Conservation (phyloP, 805 yeast species). For the Jamesozyma lodderae region DNA sequence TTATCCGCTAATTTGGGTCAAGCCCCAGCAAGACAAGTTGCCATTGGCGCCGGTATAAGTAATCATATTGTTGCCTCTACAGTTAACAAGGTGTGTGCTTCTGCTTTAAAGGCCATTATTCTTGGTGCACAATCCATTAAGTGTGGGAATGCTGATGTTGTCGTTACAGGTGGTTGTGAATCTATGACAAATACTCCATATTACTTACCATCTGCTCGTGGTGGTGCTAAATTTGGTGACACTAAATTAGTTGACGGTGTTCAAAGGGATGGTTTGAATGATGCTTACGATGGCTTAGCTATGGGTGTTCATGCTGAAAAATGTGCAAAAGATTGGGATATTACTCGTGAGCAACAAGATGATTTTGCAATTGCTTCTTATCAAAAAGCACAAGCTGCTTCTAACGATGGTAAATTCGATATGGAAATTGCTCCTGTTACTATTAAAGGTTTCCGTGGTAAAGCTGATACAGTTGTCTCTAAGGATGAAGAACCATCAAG, state of each 20-base stretch:
- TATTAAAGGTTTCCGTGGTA: constrained; percentile 83
- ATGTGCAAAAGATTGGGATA: constrained; percentile 73
- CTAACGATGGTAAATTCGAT: constrained; percentile 69
- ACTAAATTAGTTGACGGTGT: constrained; percentile 74
- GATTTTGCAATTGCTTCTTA: constrained; percentile 78
- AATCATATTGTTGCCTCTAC: constrained; percentile 78
- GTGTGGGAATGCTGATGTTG: constrained; percentile 84
- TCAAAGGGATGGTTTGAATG: constrained; percentile 85
- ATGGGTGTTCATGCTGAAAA: constrained; percentile 98
- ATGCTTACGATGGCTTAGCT: constrained; percentile 77
- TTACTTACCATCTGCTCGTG: constrained; percentile 77
- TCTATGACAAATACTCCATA: constrained; percentile 95
- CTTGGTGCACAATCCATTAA: constrained; percentile 83
- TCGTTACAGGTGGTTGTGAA: constrained; percentile 96
- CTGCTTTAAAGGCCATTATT: constrained; percentile 87
- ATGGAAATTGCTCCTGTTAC: constrained; percentile 81
- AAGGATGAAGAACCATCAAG: constrained; percentile 80
- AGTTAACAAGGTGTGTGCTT: constrained; percentile 94
- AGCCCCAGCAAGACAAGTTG: constrained; percentile 97
- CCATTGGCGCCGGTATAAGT: constrained; percentile 79
- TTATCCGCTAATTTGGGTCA: constrained; percentile 91
- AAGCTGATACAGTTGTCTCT: constrained; percentile 65
- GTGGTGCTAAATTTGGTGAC: constrained; percentile 88
- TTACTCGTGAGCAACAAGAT: constrained; percentile 84
- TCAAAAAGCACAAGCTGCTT: constrained; percentile 77